Percentiles rank a stretch among this genome's conserved stretches.
Conservation (phyloP, 1,284 basidiomycete genomes). For the Cerioporus squamosus region DNA sequence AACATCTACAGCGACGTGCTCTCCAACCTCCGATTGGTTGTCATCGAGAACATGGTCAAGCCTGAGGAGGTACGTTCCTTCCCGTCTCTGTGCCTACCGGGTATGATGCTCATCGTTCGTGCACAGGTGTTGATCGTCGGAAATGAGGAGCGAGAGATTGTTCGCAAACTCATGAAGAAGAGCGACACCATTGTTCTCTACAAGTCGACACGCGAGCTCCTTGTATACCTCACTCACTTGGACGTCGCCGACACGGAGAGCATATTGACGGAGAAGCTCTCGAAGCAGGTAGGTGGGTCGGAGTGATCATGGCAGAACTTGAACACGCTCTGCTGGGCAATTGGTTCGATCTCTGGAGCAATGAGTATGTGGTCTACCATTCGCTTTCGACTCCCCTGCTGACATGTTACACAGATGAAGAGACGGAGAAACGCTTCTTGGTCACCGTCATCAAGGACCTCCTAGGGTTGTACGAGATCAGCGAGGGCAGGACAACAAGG, state of each 20-base stretch:
- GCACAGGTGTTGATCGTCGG: slow-evolving; percentile 93
- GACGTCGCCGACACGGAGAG: slow-evolving; percentile 97
- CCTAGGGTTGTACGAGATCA: slow-evolving; percentile 96
- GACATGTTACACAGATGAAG: slow-evolving; percentile 72
- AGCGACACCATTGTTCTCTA: slow-evolving; percentile 98
- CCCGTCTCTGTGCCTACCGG: neutral
- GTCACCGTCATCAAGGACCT: slow-evolving; percentile 99
- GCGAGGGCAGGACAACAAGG: slow-evolving; percentile 99
- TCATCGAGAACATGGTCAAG: slow-evolving; percentile 99
- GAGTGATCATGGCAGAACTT: slow-evolving; percentile 99
- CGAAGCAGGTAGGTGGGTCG: slow-evolving; percentile 95
- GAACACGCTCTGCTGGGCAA: slow-evolving; percentile 99
- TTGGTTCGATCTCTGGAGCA: slow-evolving; percentile 98
- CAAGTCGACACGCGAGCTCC: slow-evolving; percentile 98
- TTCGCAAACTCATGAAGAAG: slow-evolving; percentile 99
- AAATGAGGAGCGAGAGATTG: slow-evolving; percentile 99
- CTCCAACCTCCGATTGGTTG: slow-evolving; percentile 93
- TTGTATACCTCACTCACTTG: slow-evolving; percentile 97
- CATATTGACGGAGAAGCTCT: slow-evolving; percentile 95
- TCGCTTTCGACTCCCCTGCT: slow-evolving; percentile 9
- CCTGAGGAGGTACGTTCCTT: slow-evolving; percentile 86
- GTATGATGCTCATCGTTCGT: neutral
- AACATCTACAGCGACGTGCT: slow-evolving; percentile 95
- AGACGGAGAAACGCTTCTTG: slow-evolving; percentile 98
- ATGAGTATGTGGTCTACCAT: slow-evolving; percentile 82